Conservation (phyloP, 495 filamentous ascomycete species). For the Tuber microsphaerosporum region DNA sequence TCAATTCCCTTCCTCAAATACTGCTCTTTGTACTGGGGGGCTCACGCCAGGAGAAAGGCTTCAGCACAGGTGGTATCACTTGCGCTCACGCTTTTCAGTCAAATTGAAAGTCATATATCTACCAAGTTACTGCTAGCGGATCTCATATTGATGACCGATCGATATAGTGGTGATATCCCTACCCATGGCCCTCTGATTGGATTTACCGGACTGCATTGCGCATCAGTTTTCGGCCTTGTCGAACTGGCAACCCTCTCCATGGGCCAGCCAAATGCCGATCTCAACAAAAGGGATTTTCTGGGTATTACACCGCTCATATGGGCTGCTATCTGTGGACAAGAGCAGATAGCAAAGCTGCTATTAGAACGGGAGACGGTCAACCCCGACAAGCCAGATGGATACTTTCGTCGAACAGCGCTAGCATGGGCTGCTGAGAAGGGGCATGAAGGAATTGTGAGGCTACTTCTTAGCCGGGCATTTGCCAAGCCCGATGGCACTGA, state of each 20-base stretch:
- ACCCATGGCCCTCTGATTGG: background rate
- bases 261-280: background rate
- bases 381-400: background rate
- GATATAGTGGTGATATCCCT: background rate
- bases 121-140: background rate
- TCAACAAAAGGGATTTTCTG: background rate
- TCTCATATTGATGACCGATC: background rate
- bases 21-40: background rate
- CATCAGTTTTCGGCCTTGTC: background rate
- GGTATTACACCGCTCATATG: too few relatives aligned
- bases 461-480: background rate
- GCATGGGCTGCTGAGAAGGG: background rate
- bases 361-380: too few relatives aligned
- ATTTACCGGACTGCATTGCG: background rate
- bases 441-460: background rate
- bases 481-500: background rate
- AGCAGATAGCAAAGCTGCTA: too few relatives aligned
- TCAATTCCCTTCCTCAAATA: background rate
- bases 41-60: background rate
- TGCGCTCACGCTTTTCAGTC: background rate
- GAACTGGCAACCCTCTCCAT: background rate
- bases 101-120: background rate
- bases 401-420: background rate
- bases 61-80: background rate
- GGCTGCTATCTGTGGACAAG: too few relatives aligned